Base-by-base conservation (phyloP, 2,329 filamentous ascomycete genomes). In the Beauveria varroae region DNA sequence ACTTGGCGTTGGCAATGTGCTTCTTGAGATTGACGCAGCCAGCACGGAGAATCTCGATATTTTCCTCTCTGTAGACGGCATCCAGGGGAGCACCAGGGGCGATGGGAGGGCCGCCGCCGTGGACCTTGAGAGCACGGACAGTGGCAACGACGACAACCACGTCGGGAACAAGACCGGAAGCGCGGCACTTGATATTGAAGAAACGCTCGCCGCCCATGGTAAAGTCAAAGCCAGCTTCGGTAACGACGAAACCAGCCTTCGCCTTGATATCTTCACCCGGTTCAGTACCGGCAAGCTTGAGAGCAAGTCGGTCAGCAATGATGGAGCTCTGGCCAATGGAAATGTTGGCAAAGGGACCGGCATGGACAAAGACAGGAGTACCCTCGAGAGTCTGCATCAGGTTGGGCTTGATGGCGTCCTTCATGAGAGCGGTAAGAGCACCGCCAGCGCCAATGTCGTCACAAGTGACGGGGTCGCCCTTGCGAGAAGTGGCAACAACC, bases 131-230 rank as follows among this genome's bases (percentile, higher is more conserved):
- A 7, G 95, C 95, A 67, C 95, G 89, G 51, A 99, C 90, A 2
- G 95, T 99, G 26, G 95, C 93, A 43, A 99, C 95, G 63, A 99
- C 87, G 50, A 99, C 91, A 7, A 96, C 93, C 1, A 92, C 91
- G 70, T 99, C 95, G 2, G 95, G 95, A 2, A 91, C 86, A 51
- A 99, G 87, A 26, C 93, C 93, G 6, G 93, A 97, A 10, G 92
- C 90, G 63, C 95, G 89, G 79, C 95, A 98, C 83, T 99, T 99
- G 82, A 99, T 98, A 81, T 99, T 98, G 86, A 99, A 98, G 83
- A 99, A 99, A 57, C 95, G 89, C 82, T 99, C 95, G 65, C 95
- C 95, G 66, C 95, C 95, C 95, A 99, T 99, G 69, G 95, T 98
- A 78, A 99, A 99, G 76, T 99, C 95, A 75, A 99, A 99, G 10